Conservation (phyloP, 148 eudicot species). For the Rhododendron mucronatum region DNA sequence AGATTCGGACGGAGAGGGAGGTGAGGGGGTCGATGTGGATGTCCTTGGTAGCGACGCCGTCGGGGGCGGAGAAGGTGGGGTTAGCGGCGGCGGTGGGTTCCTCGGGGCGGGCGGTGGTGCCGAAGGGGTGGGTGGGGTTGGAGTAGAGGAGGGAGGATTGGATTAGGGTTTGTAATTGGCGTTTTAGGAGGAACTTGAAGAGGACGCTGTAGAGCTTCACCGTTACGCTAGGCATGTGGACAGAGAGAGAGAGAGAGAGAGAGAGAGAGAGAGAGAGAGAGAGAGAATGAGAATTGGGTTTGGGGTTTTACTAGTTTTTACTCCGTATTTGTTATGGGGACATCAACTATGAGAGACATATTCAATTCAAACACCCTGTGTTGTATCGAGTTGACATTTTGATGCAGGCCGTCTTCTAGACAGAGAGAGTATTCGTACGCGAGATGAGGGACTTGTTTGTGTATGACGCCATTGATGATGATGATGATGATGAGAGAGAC, state of each 20-base stretch:
- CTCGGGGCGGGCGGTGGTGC: constrained; percentile 56
- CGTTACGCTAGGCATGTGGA: constrained; percentile 62
- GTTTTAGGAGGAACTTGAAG: constrained; percentile 70
- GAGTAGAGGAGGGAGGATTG: constrained; percentile 18
- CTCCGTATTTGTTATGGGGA: background rate
- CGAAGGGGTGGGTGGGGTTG: constrained; percentile 21
- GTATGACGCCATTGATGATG: background rate
- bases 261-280: background rate
- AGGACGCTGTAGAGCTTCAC: constrained; percentile 79
- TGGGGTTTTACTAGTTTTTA: background rate
- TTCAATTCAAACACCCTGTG: background rate
- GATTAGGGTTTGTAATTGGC: constrained; percentile 43
- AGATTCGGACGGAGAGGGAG: constrained; percentile 67
- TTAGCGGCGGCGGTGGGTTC: constrained; percentile 60
- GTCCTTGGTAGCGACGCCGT: constrained; percentile 95
- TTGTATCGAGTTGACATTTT: background rate
- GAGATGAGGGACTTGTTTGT: background rate
- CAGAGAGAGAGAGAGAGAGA: background rate
- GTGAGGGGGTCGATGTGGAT: constrained; percentile 78
- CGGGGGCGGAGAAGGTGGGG: constrained; percentile 53
- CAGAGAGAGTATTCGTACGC: background rate
- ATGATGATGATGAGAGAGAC: background rate
- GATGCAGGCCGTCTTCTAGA: background rate
- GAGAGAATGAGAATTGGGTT: background rate
- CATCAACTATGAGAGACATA: constrained; percentile 8